phyloP scores from a whole-genome alignment of 2,329 filamentous ascomycete genomes.

The Colletotrichum magnum region DNA sequence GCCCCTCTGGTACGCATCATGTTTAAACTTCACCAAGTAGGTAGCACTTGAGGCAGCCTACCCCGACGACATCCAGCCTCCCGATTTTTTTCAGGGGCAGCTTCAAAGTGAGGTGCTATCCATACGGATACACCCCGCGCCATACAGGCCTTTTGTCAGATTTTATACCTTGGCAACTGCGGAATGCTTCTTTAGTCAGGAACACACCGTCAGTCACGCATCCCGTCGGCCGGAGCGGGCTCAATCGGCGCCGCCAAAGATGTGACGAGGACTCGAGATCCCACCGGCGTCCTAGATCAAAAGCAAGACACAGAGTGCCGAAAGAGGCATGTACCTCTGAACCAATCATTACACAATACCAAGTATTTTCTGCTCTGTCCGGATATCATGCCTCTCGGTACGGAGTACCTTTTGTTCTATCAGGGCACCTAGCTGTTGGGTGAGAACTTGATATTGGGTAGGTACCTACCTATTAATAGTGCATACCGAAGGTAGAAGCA shows the following conservation, averaged over 20 bases:
- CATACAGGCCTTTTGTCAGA: conserved; percentile 15
- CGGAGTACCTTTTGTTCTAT: too few species aligned
- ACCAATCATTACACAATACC: not conserved
- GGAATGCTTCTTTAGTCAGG: conserved; percentile 12
- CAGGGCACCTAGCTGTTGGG: too few species aligned
- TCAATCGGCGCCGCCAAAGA: conserved; percentile 15
- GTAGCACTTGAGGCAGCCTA: not conserved
- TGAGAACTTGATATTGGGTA: too few species aligned
- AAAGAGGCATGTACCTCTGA: not conserved
- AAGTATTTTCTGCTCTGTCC: too few species aligned
- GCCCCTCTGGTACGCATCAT: too few species aligned
- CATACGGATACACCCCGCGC: not conserved
- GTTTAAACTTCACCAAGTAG: not conserved
- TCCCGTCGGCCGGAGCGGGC: conserved; percentile 13
- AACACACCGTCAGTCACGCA: conserved; percentile 24
- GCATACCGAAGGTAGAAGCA: too few species aligned
- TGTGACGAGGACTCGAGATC: conserved; percentile 16
- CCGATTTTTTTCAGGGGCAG: conserved; percentile 22
- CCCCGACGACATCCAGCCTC: conserved; percentile 27
- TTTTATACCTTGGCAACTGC: not conserved
- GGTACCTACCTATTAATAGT: too few species aligned
- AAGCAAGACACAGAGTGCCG: not conserved
- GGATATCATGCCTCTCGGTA: too few species aligned
- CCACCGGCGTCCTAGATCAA: not conserved
- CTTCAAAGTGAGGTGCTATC: conserved; percentile 10